Evolutionary conservation across 179 eudicot genomes (phyloP), one percentile per base, ranked within the genome.

Genomic region (Silene noctiflora): DNA sequence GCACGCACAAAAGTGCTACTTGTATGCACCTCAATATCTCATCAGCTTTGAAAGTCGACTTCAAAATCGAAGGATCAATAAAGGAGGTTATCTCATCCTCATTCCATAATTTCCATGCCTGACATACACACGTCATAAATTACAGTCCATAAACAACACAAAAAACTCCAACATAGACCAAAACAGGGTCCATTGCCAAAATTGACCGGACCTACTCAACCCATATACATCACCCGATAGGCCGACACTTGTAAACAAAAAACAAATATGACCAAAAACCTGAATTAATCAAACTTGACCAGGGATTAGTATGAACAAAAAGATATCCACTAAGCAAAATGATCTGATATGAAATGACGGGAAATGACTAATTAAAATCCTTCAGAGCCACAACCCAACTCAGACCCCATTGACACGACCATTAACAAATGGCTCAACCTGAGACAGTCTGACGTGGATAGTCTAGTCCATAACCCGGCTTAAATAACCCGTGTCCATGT

Each of bases 31-130:
- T 84, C 44, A 80, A 21, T 6, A 85, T 72, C 75, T 85, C 87
- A 46, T 85, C 86, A 53, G 24, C 27, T 51, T 74, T 53, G 11
- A 63, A 74, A 19, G 42, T 7, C 48, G 79, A 12, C 8, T 56
- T 42, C 1, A 19, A 27, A 27, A 83, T 81, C 21, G 56, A 55
- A 5, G 85, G 76, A 75, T 85, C 86, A 4, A 87, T 27, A 20
- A 85, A 55, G 33, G 69, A 63, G 3, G 1, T 12, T 0, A 42
- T 35, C 3, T 77, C 67, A 20, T 75, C 77, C 53, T 83, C 85
- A 59, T 83, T 79, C 91, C 91, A 88, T 69, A 87, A 35, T 74
- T 73, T 82, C 88, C 91, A 87, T 60, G 85, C 88, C 90, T 88
- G 74, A 59, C 35, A 74, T 8, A 14, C 59, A 53, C 19, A 64